Evolutionary conservation across 805 yeast genomes (phyloP).

Genomic region (Saturnispora bothae): DNA sequence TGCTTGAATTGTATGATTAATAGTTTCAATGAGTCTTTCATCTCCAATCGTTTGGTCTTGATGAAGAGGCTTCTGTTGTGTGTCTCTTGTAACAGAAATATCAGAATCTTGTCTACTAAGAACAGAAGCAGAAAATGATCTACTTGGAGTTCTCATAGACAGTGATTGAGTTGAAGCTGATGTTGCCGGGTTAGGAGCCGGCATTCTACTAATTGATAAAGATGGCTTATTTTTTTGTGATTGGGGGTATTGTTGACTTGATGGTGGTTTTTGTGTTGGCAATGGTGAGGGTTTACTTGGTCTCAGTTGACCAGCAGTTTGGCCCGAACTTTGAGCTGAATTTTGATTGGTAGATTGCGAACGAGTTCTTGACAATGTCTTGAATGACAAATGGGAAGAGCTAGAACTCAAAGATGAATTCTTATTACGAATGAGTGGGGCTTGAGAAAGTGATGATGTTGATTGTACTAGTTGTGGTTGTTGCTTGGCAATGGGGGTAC

Average conservation of each 20-base stretch:
- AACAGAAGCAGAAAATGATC: conserved; percentile 8
- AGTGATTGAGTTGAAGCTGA: conserved; percentile 3
- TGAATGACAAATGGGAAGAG: background rate
- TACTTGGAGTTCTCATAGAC: conserved; percentile 16
- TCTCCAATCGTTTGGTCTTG: conserved; percentile 17
- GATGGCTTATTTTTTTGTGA: conserved; percentile 4
- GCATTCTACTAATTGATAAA: conserved; percentile 4
- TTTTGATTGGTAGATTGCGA: conserved; percentile 1
- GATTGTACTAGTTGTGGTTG: background rate
- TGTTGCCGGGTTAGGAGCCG: conserved; percentile 13
- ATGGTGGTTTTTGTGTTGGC: conserved; percentile 8
- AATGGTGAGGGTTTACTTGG: conserved; percentile 5
- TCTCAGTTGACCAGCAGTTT: too few relatives aligned
- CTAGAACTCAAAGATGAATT: conserved; percentile 3
- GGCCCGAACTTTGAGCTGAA: too few relatives aligned
- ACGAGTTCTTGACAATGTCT: background rate
- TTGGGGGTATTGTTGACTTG: conserved; percentile 3
- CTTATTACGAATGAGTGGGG: conserved; percentile 6
- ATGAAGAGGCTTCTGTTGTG: background rate
- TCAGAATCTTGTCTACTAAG: conserved; percentile 24
- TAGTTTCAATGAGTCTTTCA: conserved; percentile 22
- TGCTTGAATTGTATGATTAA: conserved; percentile 28
- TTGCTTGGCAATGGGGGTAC: too few relatives aligned
- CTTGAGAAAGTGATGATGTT: conserved; percentile 5
- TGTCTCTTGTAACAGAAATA: conserved; percentile 10